Base-by-base conservation (phyloP, 2,329 filamentous ascomycete species). In the Colletotrichum euphorbiae region DNA sequence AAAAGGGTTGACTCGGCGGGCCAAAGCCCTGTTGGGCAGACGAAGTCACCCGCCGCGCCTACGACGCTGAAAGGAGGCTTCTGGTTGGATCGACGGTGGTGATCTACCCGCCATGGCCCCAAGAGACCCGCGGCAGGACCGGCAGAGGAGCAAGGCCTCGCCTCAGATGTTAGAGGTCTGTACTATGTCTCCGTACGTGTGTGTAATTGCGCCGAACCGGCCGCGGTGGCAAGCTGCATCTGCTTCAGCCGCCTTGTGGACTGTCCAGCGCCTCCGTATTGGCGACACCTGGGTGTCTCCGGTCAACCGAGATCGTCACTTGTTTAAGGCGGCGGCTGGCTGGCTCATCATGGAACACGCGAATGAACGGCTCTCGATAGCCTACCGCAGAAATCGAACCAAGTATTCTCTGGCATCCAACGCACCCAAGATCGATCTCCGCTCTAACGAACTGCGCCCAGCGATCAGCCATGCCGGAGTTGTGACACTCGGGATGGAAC, bases 131-230 rank as follows among this genome's bases (percentile, higher is more conserved):
- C 40, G 48, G 65, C 59, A 48, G 61, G 61, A 59, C 61, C 40
- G 48, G 46, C 8, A n/a, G 59, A 51, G 58, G 42, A 17, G 33
- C 51, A 54, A 54, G 51, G 38, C 9, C 38, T 36, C 21, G 21
- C 21, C 21, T 21, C 21, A 21, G 21, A 21, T 21, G 24, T 24
- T 24, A 24, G 24, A 24, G 24, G 24, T 24, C 24, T 24, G 24
- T n/a, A n/a, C n/a, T n/a, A n/a, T n/a, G n/a, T n/a, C n/a, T n/a
- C n/a, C n/a, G n/a, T n/a, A n/a, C n/a, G n/a, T n/a, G n/a, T n/a
- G n/a, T n/a, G n/a, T 57, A 63, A 67, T 63, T 67, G 43, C 59
- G 64, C 64, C 59, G 64, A 67, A 28, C 17, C 40, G 36, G 60
- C 52, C 36, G 43, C 19, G 28, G 56, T 50, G 31, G 60, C 42